Conservation (phyloP, 371 early-diverging fungal species). For the Chytridium lagenaria region DNA sequence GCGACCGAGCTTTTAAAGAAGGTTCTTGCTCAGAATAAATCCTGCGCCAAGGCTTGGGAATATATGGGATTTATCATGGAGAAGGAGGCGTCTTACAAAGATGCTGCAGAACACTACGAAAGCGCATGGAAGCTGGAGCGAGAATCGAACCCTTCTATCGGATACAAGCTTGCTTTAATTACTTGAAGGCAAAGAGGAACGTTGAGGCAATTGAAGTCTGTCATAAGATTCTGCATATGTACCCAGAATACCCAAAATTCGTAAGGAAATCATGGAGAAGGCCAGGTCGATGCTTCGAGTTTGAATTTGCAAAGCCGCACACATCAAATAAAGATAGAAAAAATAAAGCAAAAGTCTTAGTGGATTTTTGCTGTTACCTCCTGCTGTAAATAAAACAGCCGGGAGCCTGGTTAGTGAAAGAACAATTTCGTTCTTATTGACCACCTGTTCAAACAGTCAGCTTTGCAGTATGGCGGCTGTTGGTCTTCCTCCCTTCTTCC, state of each 20-base stretch:
- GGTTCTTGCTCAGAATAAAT: constrained; percentile 44
- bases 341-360: too few relatives aligned
- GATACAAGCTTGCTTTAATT: constrained; percentile 61
- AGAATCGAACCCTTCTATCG: constrained; percentile 51
- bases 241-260: constrained; percentile 59
- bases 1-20: constrained; percentile 54
- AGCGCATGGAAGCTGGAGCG: constrained; percentile 52
- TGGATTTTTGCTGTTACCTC: too few relatives aligned
- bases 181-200: constrained; percentile 54
- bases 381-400: too few relatives aligned
- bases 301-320: neutral
- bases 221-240: constrained; percentile 48
- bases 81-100: constrained; percentile 54
- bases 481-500: too few relatives aligned
- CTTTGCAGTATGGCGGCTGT: too few relatives aligned
- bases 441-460: too few relatives aligned
- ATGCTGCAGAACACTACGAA: constrained; percentile 56
- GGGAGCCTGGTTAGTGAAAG: too few relatives aligned
- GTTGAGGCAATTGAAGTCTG: constrained; percentile 57
- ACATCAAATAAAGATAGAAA: too few relatives aligned
- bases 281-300: constrained; percentile 40
- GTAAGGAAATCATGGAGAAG: constrained; percentile 52
- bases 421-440: too few relatives aligned
- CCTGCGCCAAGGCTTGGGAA: constrained; percentile 54
- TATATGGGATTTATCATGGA: constrained; percentile 61